Evolutionary conservation across 2,329 filamentous ascomycete genomes (phyloP).

Genomic region (Colletotrichum sp.): DNA sequence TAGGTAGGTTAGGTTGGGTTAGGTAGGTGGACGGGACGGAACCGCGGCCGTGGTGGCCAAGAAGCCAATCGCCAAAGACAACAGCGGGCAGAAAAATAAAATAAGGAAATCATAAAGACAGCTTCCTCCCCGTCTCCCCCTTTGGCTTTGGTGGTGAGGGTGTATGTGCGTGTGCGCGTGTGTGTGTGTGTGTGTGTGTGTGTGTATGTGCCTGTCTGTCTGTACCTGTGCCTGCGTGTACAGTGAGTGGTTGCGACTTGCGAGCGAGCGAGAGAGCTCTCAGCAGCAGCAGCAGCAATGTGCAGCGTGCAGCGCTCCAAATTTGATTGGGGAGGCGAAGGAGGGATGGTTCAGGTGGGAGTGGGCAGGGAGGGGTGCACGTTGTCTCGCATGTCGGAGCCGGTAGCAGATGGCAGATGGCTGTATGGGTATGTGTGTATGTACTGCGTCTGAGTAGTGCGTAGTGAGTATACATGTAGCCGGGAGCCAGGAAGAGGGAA

Average conservation of each 20-base stretch:
- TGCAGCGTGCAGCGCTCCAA: constrained; percentile 1
- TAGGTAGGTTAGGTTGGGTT: not conserved
- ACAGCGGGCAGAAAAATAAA: not conserved
- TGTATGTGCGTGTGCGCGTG: not conserved
- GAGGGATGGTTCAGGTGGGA: constrained; percentile 23
- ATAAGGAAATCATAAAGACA: not conserved
- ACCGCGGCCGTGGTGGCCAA: not conserved
- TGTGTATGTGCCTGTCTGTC: not conserved
- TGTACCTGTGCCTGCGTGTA: not conserved
- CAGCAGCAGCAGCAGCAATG: not conserved
- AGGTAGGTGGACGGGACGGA: constrained; percentile 3
- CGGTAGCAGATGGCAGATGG: constrained; percentile 19
- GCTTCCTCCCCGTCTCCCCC: not conserved
- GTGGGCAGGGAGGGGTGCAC: constrained; percentile 14
- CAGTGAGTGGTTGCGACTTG: not conserved
- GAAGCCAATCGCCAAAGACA: not conserved
- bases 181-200: not conserved
- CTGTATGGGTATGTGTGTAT: not conserved
- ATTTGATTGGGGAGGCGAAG: constrained; percentile 20
- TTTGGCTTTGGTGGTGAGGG: not conserved
- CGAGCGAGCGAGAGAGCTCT: not conserved
- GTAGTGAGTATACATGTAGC: constrained; percentile 1
- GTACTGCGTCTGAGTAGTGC: not conserved
- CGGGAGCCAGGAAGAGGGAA: constrained; percentile 16
- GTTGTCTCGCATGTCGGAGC: constrained; percentile 21